Evolutionary conservation across 176 grass and related monocot species (phyloP), one percentile per base, ranked within the genome.

Genomic region (Pharus latifolius): DNA sequence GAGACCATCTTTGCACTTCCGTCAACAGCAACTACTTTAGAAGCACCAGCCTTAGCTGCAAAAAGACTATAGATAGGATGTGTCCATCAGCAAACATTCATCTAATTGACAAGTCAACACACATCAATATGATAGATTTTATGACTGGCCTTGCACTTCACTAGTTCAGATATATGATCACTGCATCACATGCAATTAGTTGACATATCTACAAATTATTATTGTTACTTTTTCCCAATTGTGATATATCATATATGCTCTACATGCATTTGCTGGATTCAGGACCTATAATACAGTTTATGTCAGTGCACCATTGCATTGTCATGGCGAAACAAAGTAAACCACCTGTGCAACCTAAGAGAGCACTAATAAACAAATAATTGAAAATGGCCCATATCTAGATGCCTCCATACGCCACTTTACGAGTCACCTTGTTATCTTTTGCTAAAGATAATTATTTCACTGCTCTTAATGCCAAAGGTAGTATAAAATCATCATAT

Each of bases 1-100:
- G 79, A 71, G 80, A 73, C 87, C 90, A 99, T 94, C 68, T 88
- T 94, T 62, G 67, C 82, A 86, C 95, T 99, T 66, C 89, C 95
- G 59, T 99, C 90, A 83, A 99, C 90, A 65, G 90, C 70, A 82
- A 94, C 38, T 47, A 94, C 87, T 85, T 46, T 83, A 37, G 95
- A 91, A 65, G 95, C 95, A 29, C 95, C 90, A 65, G 84, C 95
- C 75, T 88, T 77, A n/a, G 90, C 87, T 52, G 95, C 95, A 83
- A 99, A 99, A 79, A 99, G 90, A 61, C 95, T 99, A 75, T 42
- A 65, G 69, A 43, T 50, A 75, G 54, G 48, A 75, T 73, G 31
- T 22, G 45, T 70, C 26, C 33, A 70, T 81, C 73, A 91, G 42
- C 53, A 84, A 74, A 19, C 60, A 11, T 11, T 45, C 41, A 26